Evolutionary conservation across 129 eudicot species (phyloP).

Genomic region (Pittosporum tobira): DNA sequence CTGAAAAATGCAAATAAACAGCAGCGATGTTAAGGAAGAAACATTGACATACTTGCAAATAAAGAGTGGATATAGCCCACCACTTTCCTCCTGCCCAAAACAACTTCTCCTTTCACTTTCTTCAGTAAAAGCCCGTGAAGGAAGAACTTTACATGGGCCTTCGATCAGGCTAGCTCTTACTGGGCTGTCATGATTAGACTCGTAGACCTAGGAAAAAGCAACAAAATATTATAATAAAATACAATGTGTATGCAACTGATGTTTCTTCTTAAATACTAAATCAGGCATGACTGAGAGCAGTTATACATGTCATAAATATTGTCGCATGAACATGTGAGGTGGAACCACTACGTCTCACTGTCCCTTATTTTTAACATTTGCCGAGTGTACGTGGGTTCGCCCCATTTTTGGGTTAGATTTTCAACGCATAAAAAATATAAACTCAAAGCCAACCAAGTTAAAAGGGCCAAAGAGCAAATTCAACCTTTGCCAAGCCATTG

Average conservation of each 20-base stretch:
- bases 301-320: not conserved
- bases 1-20: not conserved
- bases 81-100: constrained; percentile 25
- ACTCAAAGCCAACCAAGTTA: not conserved
- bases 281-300: not conserved
- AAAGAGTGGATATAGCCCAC: constrained; percentile 37
- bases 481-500: not conserved
- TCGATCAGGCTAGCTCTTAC: constrained; percentile 55
- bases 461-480: constrained; percentile 2
- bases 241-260: not conserved
- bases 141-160: constrained; percentile 80
- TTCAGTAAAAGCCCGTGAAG: constrained; percentile 51
- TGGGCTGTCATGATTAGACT: constrained; percentile 51
- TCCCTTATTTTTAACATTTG: not conserved
- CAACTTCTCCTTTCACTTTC: constrained; percentile 38
- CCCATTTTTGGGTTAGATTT: no score
- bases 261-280: not conserved
- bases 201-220: constrained; percentile 54
- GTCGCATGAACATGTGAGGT: not conserved
- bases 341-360: not conserved
- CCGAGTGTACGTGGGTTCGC: no score
- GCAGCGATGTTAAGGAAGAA: not conserved
- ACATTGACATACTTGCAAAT: constrained; percentile 63
- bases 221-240: not conserved
- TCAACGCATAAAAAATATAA: no score